Conservation (phyloP, 805 yeast species). For the Suhomyces sp. region DNA sequence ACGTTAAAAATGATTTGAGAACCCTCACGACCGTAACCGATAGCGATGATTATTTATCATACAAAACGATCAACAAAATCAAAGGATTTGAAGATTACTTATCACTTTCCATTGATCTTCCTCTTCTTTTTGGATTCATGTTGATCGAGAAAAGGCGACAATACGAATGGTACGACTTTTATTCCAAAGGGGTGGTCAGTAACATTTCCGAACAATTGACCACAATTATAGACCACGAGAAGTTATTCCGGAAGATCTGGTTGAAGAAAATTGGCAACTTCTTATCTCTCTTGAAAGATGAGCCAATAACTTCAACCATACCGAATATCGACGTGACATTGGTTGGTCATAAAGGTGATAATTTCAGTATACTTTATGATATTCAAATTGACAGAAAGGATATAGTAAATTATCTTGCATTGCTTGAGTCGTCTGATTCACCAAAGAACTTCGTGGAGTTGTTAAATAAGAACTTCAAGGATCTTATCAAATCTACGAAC, state of each 20-base stretch:
- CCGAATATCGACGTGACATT: constrained; percentile 42
- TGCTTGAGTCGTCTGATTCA: constrained; percentile 26
- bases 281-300: constrained; percentile 20
- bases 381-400: constrained; percentile 34
- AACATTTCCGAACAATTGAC: constrained; percentile 59
- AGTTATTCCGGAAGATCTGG: constrained; percentile 60
- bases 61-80: constrained; percentile 24
- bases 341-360: constrained; percentile 22
- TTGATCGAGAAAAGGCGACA: constrained; percentile 61
- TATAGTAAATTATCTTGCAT: constrained; percentile 26
- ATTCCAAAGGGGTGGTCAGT: constrained; percentile 37
- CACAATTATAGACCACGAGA: constrained; percentile 56
- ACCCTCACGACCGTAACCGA: constrained; percentile 19
- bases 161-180: constrained; percentile 52
- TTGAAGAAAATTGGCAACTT: constrained; percentile 54
- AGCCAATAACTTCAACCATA: constrained; percentile 14
- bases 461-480: constrained; percentile 46
- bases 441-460: constrained; percentile 35
- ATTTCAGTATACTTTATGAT: constrained; percentile 37
- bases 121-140: constrained; percentile 69
- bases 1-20: constrained; percentile 29
- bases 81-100: constrained; percentile 37
- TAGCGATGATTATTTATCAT: constrained; percentile 8
- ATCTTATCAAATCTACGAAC: constrained; percentile 40
- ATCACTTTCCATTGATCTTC: constrained; percentile 59